These are phyloP conservation scores for Lasiodiplodia theobromae DNA, from an alignment of 2,329 filamentous ascomycete species.

Conservation along the genomic window DNA sequence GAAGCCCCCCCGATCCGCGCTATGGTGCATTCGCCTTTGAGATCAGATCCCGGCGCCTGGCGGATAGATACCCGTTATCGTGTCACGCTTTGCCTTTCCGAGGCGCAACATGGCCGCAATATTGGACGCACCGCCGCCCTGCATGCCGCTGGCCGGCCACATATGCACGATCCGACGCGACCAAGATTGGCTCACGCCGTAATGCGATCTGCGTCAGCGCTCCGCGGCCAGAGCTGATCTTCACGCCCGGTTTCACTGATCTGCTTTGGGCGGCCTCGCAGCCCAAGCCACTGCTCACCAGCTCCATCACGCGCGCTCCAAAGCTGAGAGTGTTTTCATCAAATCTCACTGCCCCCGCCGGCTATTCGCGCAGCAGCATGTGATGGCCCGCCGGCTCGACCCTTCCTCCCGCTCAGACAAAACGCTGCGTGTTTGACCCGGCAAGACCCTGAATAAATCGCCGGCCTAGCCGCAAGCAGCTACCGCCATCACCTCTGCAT, in stretches of 20 bases:
- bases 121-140: conserved; percentile 23
- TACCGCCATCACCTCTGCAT: conserved; percentile 19
- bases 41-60: conserved; percentile 34
- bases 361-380: conserved; percentile 15
- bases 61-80: conserved; percentile 38
- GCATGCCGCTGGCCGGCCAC: conserved; percentile 21
- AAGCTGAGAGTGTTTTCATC: conserved; percentile 8
- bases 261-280: conserved; percentile 22
- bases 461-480: conserved; percentile 18
- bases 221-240: conserved; percentile 14
- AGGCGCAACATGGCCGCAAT: conserved; percentile 21
- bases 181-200: conserved; percentile 10
- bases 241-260: conserved; percentile 25
- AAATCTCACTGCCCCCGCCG: conserved; percentile 17
- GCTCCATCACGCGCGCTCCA: conserved; percentile 16
- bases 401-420: conserved; percentile 23
- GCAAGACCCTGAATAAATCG: conserved; percentile 25
- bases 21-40: conserved; percentile 25
- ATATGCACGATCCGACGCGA: conserved; percentile 24
- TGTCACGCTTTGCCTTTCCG: conserved; percentile 12
- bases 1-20: conserved; percentile 11
- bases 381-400: conserved; percentile 23
- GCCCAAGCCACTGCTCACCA: conserved; percentile 14
- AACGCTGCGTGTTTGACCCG: conserved; percentile 11
- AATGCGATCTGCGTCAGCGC: conserved; percentile 24